Evolutionary conservation across 2,329 filamentous ascomycete species (phyloP), one percentile per base, ranked within the genome.

Genomic region (Graphilbum fragrans): DNA sequence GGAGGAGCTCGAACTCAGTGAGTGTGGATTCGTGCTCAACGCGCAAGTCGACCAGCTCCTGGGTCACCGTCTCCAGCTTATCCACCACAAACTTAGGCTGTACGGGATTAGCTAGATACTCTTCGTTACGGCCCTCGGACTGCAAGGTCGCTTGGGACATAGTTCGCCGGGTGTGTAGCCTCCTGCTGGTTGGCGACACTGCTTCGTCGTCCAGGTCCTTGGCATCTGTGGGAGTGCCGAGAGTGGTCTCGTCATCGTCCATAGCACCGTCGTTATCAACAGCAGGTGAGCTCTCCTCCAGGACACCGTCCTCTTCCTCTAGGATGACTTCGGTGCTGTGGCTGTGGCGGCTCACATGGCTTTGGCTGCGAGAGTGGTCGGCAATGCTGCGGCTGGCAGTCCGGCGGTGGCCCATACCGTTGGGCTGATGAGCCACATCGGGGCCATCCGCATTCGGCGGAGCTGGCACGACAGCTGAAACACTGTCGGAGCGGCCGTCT

Each of bases 11-110:
- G 52, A 81, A 90, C 44, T 96, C 86, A 48, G 72, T 79, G 17
- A 94, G 57, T 0, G 86, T 90, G 9, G 72, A 69, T 58, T 96
- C 90, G 53, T 98, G 92, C 60, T 95, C 87, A 33, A 93, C 80
- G 16, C 85, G 82, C 39, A 98, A 74, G 52, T 92, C 86, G 43
- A 94, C 75, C 2, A 98, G 78, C 61, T 98, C 92, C 57, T 94
- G 86, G 0, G 83, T 92, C 33, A 96, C 82, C 32, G 72, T 81
- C 54, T 96, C 90, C 14, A 96, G 74, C 63, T 96, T 95, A 57
- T 96, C 90, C 7, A 84, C 82, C 41, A 95, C 84, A 52, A 87
- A 87, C 49, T 81, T 83, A 35, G 78, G 81, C 58, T 95, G 88
- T 0, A 85, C 83, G 14, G 84, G 80, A 55, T 77, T 92, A 12